phyloP scores from a whole-genome alignment of 2,329 filamentous ascomycete species.

The Teratosphaeria zuluensis region DNA sequence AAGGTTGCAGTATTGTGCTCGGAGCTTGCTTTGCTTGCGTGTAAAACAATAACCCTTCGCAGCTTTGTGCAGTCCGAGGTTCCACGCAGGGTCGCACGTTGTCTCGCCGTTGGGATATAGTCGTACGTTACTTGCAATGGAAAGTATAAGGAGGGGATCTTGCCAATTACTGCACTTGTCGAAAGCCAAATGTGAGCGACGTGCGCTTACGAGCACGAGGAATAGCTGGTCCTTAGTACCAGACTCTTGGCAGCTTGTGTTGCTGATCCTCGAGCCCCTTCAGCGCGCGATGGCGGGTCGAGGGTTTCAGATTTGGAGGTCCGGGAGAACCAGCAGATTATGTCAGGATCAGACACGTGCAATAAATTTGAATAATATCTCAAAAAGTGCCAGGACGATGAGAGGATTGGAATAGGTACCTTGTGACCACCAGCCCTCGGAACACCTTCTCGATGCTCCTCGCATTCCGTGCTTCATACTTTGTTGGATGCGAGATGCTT shows the following conservation, averaged over 20 bases:
- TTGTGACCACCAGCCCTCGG: background rate
- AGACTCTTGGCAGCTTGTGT: background rate
- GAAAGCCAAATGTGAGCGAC: background rate
- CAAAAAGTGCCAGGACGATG: too few species aligned
- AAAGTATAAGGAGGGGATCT: background rate
- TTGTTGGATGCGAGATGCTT: background rate
- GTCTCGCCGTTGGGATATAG: background rate
- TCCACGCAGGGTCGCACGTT: background rate
- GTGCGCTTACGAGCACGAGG: background rate
- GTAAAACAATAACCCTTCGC: background rate
- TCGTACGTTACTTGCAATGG: background rate
- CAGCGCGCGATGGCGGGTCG: background rate
- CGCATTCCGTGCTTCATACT: background rate
- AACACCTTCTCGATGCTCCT: background rate
- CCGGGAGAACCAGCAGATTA: background rate
- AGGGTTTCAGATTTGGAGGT: background rate
- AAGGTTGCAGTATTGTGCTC: background rate
- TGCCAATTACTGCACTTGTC: too few species aligned
- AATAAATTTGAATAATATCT: background rate
- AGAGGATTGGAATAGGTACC: too few species aligned
- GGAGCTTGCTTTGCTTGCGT: background rate
- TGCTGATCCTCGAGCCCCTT: background rate
- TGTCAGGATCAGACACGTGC: background rate
- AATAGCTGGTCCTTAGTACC: background rate
- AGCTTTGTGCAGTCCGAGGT: background rate